A percentile compares a stretch with the other conserved stretches of the same genome.
phyloP scores from a whole-genome alignment of 2,329 filamentous ascomycete species.

The Penicillium nordicum region DNA sequence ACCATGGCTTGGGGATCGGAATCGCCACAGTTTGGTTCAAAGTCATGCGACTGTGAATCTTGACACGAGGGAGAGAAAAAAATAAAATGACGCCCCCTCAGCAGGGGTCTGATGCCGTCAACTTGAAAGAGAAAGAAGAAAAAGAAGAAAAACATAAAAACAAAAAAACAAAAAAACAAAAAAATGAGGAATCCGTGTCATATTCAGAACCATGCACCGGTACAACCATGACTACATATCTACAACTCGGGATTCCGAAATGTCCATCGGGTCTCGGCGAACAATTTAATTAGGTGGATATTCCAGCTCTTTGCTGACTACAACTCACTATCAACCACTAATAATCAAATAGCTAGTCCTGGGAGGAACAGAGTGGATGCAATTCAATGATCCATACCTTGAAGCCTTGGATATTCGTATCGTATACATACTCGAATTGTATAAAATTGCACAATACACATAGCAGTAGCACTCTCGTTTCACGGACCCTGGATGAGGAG shows the following conservation, averaged over 20 bases:
- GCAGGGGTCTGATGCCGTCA: background rate
- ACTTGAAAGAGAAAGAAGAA: background rate
- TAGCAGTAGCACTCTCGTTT: background rate
- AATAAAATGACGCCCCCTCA: conserved; percentile 4
- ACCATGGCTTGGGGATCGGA: conserved; percentile 3
- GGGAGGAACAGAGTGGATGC: background rate
- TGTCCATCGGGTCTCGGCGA: conserved; percentile 2
- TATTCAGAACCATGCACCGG: background rate
- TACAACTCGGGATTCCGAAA: conserved; percentile 6
- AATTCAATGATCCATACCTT: background rate
- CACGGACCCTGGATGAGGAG: background rate
- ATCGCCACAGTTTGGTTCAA: conserved; percentile 6
- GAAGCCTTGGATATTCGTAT: background rate
- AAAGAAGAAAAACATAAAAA: no score
- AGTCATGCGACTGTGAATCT: conserved; percentile 5
- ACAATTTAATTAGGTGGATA: background rate
- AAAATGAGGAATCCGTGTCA: background rate
- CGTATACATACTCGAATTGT: background rate
- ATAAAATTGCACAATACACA: background rate
- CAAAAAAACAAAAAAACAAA: background rate
- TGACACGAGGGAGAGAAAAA: background rate
- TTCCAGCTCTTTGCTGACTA: background rate
- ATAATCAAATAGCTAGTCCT: background rate
- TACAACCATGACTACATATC: background rate
- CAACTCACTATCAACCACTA: background rate